These are phyloP conservation scores for Eragrostis nindensis DNA, from an alignment of 176 grass and related monocot genomes.

Conservation along the genomic window DNA sequence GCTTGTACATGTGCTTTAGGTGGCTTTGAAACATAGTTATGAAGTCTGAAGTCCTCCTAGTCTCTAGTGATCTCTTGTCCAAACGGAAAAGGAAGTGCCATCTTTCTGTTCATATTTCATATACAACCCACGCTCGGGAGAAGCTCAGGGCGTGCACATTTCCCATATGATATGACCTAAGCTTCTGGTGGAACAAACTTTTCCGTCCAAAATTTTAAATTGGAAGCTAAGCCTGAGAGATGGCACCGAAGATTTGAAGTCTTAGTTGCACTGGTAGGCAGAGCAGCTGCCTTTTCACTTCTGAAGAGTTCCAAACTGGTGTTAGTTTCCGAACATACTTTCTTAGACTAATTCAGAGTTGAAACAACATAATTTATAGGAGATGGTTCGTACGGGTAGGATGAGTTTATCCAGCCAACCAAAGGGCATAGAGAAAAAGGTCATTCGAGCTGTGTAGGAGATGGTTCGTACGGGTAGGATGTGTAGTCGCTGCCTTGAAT, in stretches of 20 bases:
- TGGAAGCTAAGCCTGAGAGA: constrained; percentile 29
- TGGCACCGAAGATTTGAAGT: constrained; percentile 28
- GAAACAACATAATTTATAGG: constrained; percentile 9
- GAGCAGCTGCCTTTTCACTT: constrained; percentile 20
- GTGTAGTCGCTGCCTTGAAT: constrained; percentile 1
- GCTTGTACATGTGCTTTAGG: constrained; percentile 3
- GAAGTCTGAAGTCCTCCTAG: background rate
- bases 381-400: constrained; percentile 24
- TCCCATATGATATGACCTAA: background rate
- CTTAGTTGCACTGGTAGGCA: constrained; percentile 25
- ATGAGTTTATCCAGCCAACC: constrained; percentile 18
- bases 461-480: too few relatives aligned
- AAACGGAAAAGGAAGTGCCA: constrained; percentile 50
- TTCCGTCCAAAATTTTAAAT: constrained; percentile 47
- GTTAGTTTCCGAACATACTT: constrained; percentile 6
- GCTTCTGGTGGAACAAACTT: constrained; percentile 42
- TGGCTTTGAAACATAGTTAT: background rate
- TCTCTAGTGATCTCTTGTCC: constrained; percentile 21
- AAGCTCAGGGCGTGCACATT: constrained; percentile 11
- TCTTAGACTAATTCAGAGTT: constrained; percentile 7
- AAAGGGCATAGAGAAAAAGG: constrained; percentile 12
- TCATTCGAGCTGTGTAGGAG: too few relatives aligned
- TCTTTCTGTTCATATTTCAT: constrained; percentile 49
- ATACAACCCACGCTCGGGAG: constrained; percentile 27
- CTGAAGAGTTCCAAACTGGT: constrained; percentile 22